Evolutionary conservation across 179 eudicot genomes (phyloP), one percentile per base, ranked within the genome.

Genomic region (Camellia oleifera): DNA sequence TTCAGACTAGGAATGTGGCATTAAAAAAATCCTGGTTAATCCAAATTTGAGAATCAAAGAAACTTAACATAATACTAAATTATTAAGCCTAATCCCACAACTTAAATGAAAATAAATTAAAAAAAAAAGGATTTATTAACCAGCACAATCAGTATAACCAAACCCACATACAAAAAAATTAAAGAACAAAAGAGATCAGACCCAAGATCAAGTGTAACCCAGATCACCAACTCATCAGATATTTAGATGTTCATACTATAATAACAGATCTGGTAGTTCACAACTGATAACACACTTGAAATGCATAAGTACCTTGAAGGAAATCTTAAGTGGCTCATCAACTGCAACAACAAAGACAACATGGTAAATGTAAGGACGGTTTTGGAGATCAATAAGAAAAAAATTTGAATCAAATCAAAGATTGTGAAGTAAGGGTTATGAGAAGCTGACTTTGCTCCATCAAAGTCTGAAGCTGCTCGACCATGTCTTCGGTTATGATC

Each of bases 391-490:
- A 84, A 84, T 57, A 66, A 67, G 46, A 57, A 53, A 64, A 79
- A 80, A 11, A 69, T 54, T n/a, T 23, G 44, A 14, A 57, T 12
- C 73, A 62, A 73, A 52, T 10, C 40, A 63, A 69, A 48, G 52
- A 74, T 71, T 79, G 73, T 68, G 50, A 75, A 78, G 52, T 61
- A 26, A 78, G 75, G 57, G 75, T 64, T 44, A n/a, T 9, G 18
- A 81, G 70, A 46, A 5, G 75, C 85, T 81, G 74, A 92, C 98
- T 87, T 79, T 84, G 81, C 57, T 92, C 93, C 85, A 95, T 85
- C 68, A 88, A 80, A 56, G 86, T 77, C 83, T 91, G 87, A 60
- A 95, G 87, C 84, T 92, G 91, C 83, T 91, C 91, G 83, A 95
- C 76, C 85, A 91, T 91, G 66, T 94, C 95, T 50, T 91, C 82